Evolutionary conservation across 1,284 basidiomycete species (phyloP).

Genomic region (Cryptococcus wingfieldii): DNA sequence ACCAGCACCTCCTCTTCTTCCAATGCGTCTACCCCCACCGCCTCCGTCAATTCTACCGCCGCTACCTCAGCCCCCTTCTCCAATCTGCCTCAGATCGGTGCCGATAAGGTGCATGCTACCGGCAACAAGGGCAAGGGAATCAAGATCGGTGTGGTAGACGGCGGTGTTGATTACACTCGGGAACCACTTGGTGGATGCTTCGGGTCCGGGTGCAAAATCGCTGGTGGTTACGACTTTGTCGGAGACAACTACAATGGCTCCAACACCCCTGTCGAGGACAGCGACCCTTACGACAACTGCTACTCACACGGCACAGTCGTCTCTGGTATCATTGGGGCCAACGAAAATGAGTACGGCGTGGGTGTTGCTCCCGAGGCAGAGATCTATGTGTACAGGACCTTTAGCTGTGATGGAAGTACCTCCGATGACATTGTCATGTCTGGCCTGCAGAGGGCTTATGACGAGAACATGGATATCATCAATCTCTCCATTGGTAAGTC

Average conservation of each 20-base stretch:
- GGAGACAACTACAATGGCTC: constrained; percentile 47
- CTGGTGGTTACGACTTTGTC: constrained; percentile 45
- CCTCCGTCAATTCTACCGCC: constrained; percentile 3
- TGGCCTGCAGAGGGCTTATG: constrained; percentile 49
- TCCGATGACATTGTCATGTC: constrained; percentile 49
- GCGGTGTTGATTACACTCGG: constrained; percentile 60
- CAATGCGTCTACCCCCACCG: constrained; percentile 2
- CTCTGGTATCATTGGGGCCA: constrained; percentile 58
- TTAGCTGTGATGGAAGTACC: constrained; percentile 46
- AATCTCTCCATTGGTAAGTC: constrained; percentile 58
- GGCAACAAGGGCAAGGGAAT: constrained; percentile 56
- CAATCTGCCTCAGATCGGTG: constrained; percentile 28
- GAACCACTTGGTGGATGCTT: constrained; percentile 62
- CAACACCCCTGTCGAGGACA: constrained; percentile 40
- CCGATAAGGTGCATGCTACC: constrained; percentile 55
- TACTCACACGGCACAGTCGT: constrained; percentile 61
- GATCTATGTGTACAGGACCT: constrained; percentile 47
- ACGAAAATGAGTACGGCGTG: constrained; percentile 53
- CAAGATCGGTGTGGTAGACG: constrained; percentile 55
- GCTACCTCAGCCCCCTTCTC: constrained; percentile 24
- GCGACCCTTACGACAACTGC: constrained; percentile 49
- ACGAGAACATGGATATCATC: constrained; percentile 58
- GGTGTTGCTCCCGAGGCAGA: constrained; percentile 44
- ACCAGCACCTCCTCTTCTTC: neutral
- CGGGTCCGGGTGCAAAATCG: constrained; percentile 58